Evolutionary conservation across 164 flowering plant genomes (phyloP).

Genomic region (Nelumbo lutea): DNA sequence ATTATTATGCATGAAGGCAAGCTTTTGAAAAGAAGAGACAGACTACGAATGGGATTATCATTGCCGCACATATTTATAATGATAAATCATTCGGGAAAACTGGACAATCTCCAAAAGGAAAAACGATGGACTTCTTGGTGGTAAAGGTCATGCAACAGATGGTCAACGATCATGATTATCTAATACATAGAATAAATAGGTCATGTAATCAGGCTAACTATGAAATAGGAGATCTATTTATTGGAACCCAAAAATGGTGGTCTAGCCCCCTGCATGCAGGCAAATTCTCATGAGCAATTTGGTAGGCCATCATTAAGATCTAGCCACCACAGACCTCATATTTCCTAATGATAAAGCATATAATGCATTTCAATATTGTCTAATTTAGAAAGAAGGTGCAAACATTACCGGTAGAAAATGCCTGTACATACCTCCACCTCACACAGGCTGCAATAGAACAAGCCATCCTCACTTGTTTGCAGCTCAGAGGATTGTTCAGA

Average conservation of each 20-base stretch:
- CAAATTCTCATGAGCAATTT: neutral
- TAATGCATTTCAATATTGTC: neutral
- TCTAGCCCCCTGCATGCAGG: neutral
- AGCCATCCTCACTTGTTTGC: conserved; percentile 87
- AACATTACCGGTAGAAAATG: neutral
- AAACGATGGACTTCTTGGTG: too few species aligned
- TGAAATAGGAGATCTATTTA: neutral
- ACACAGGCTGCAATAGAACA: conserved; percentile 96
- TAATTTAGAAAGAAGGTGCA: neutral
- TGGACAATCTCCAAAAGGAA: too few species aligned
- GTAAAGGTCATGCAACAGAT: too few species aligned
- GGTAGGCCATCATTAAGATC: neutral
- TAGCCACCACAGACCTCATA: neutral
- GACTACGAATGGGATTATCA: too few species aligned
- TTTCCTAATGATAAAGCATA: neutral
- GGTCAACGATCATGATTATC: neutral
- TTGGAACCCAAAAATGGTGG: neutral
- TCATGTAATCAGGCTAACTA: neutral
- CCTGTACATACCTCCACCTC: conserved; percentile 78
- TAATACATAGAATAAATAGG: neutral
- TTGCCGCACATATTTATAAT: too few species aligned
- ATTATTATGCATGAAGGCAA: too few species aligned
- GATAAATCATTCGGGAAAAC: too few species aligned
- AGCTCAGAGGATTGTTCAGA: conserved; percentile 54
- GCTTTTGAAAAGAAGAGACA: too few species aligned